Evolutionary conservation across 768 basidiomycete genomes (phyloP).

Genomic region (Suillus occidentalis): DNA sequence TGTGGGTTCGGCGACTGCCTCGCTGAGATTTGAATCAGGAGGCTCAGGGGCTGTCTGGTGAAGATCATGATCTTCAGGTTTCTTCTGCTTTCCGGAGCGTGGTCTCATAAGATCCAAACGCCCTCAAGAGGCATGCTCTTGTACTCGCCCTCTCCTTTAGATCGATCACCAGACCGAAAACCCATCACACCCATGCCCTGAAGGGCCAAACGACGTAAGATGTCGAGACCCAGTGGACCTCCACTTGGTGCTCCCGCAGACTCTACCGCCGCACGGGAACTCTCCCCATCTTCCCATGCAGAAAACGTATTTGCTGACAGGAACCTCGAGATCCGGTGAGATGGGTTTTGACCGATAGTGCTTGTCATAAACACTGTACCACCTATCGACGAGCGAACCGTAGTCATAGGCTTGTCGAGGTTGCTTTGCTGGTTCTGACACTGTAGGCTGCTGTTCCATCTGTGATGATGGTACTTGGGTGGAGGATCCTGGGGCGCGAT

Average conservation of each 20-base stretch:
- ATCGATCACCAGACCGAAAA: conserved; percentile 8
- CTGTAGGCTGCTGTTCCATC: conserved; percentile 28
- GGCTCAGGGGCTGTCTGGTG: conserved; percentile 3
- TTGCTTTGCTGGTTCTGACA: conserved; percentile 13
- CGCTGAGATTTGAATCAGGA: conserved; percentile 19
- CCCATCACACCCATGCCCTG: conserved; percentile 28
- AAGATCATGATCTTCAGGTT: conserved; percentile 9
- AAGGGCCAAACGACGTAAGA: conserved; percentile 36
- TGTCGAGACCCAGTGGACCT: conserved; percentile 40
- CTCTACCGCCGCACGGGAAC: not conserved
- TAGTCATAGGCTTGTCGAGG: conserved; percentile 68
- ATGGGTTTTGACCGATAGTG: conserved; percentile 69
- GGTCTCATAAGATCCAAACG: conserved; percentile 82
- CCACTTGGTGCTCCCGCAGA: conserved; percentile 9
- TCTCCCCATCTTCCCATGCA: conserved; percentile 62
- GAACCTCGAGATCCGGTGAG: conserved; percentile 49
- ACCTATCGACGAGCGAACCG: conserved; percentile 79
- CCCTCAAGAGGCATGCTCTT: conserved; percentile 78
- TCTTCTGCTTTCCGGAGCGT: conserved; percentile 24
- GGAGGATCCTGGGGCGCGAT: conserved; percentile 59
- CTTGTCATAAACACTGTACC: conserved; percentile 89
- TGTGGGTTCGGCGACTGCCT: conserved; percentile 25
- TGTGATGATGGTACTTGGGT: conserved; percentile 25
- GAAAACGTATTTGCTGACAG: conserved; percentile 68
- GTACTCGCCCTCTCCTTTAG: conserved; percentile 67